Conservation (phyloP, 2,329 filamentous ascomycete genomes). For the Pseudogymnoascus sp. region DNA sequence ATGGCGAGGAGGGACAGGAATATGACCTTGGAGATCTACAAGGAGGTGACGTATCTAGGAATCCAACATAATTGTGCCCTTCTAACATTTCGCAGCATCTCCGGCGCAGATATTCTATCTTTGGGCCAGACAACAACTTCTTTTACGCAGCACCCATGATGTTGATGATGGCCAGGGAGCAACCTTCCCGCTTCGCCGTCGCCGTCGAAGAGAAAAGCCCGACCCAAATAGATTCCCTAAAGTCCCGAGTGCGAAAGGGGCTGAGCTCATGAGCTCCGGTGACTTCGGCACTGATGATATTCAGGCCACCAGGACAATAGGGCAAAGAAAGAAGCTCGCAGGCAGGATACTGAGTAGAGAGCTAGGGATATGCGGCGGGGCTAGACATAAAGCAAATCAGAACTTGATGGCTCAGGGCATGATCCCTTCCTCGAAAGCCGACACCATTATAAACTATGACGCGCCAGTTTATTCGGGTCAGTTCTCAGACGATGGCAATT, state of each 20-base stretch:
- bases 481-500: slow-evolving; percentile 94
- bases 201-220: slow-evolving; percentile 35
- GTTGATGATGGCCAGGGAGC: slow-evolving; percentile 19
- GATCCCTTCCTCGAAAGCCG: slow-evolving; percentile 69
- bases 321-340: slow-evolving; percentile 53
- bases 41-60: background rate
- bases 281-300: slow-evolving; percentile 65
- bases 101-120: slow-evolving; percentile 16
- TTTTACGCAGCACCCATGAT: slow-evolving; percentile 15
- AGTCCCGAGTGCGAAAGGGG: slow-evolving; percentile 72
- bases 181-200: slow-evolving; percentile 37
- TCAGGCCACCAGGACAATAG: slow-evolving; percentile 40
- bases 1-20: background rate
- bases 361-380: slow-evolving; percentile 59
- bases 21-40: background rate
- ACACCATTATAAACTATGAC: slow-evolving; percentile 83
- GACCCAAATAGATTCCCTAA: slow-evolving; percentile 65
- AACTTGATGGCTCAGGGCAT: slow-evolving; percentile 63
- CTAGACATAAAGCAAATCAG: slow-evolving; percentile 53
- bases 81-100: slow-evolving; percentile 15
- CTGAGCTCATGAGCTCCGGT: slow-evolving; percentile 73
- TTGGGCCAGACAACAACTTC: slow-evolving; percentile 13
- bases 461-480: slow-evolving; percentile 88
- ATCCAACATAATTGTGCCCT: background rate
- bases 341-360: slow-evolving; percentile 74